Percentiles rank a stretch among this genome's conserved stretches.
These are phyloP conservation scores for Capillidium heterosporum DNA, from an alignment of 371 early-diverging fungal genomes.

Conservation along the genomic window DNA sequence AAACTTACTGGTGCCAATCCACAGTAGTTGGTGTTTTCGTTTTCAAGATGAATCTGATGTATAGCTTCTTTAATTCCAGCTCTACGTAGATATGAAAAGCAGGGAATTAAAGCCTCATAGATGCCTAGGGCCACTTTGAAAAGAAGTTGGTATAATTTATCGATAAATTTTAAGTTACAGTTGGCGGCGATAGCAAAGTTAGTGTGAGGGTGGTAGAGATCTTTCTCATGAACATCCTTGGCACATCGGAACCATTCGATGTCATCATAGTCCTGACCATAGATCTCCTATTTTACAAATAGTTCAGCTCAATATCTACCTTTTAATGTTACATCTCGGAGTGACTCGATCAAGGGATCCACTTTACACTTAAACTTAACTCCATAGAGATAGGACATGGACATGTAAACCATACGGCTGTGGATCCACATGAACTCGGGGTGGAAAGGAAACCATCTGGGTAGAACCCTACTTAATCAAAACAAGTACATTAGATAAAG, in stretches of 20 bases:
- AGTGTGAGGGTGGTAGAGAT: slow-evolving; percentile 75
- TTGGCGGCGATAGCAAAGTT: slow-evolving; percentile 54
- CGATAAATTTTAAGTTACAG: slow-evolving; percentile 16
- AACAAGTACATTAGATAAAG: too few species aligned
- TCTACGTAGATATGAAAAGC: slow-evolving; percentile 32
- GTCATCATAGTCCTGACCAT: slow-evolving; percentile 54
- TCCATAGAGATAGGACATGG: slow-evolving; percentile 89
- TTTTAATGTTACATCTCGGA: slow-evolving; percentile 25
- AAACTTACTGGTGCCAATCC: slow-evolving; percentile 63
- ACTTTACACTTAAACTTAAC: slow-evolving; percentile 32
- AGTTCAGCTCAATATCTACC: not conserved
- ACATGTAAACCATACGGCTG: slow-evolving; percentile 71
- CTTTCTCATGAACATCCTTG: slow-evolving; percentile 63
- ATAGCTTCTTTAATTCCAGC: slow-evolving; percentile 54
- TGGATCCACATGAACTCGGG: slow-evolving; percentile 91
- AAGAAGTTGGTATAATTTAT: slow-evolving; percentile 1
- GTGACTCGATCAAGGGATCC: slow-evolving; percentile 41
- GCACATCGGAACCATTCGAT: slow-evolving; percentile 70
- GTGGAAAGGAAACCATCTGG: slow-evolving; percentile 67
- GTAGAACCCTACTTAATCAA: slow-evolving; percentile 39
- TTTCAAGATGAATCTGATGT: slow-evolving; percentile 69
- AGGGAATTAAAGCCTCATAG: slow-evolving; percentile 37
- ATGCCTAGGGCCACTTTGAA: slow-evolving; percentile 25
- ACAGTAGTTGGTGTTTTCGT: slow-evolving; percentile 72
- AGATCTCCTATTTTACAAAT: slow-evolving; percentile 51